These are phyloP conservation scores for Elongisporangium prolatum DNA, from an alignment of 352 stramenopile genomes.

Conservation along the genomic window DNA sequence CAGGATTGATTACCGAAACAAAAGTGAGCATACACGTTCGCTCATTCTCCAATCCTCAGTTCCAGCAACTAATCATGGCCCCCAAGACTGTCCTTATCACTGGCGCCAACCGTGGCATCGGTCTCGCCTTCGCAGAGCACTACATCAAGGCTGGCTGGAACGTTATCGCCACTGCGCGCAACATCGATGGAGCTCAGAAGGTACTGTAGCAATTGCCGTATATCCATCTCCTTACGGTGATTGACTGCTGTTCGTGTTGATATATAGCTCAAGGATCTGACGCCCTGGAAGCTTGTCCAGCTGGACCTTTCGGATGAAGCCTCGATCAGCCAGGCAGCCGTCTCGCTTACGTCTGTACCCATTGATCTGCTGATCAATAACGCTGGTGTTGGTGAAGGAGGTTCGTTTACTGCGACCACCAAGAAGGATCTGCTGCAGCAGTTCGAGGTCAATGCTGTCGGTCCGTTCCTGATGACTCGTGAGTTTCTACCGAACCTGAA, in stretches of 20 bases:
- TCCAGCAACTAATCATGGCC: background rate
- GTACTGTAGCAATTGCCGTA: too few relatives aligned
- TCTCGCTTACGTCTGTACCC: slow-evolving; percentile 14
- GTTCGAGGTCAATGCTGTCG: slow-evolving; percentile 49
- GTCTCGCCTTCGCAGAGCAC: slow-evolving; percentile 31
- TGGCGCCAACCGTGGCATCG: slow-evolving; percentile 45
- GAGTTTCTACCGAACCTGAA: slow-evolving; percentile 27
- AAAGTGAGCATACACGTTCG: background rate
- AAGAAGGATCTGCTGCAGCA: slow-evolving; percentile 28
- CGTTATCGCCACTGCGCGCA: slow-evolving; percentile 39
- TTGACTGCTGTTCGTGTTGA: too few relatives aligned
- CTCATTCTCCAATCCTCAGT: background rate
- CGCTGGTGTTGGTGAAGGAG: slow-evolving; percentile 18
- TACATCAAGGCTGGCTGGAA: slow-evolving; percentile 43
- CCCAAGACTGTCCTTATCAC: slow-evolving; percentile 51
- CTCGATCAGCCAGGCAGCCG: slow-evolving; percentile 23
- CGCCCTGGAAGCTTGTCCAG: slow-evolving; percentile 24
- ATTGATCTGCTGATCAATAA: slow-evolving; percentile 63
- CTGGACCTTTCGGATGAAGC: slow-evolving; percentile 27
- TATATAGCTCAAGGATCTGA: slow-evolving; percentile 4
- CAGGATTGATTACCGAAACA: background rate
- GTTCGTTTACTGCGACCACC: slow-evolving; percentile 17
- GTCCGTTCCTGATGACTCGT: slow-evolving; percentile 34
- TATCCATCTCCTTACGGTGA: background rate
- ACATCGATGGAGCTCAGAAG: slow-evolving; percentile 22